phyloP scores from a whole-genome alignment of 2,329 filamentous ascomycete genomes.

The Colletotrichum eremochloae region DNA sequence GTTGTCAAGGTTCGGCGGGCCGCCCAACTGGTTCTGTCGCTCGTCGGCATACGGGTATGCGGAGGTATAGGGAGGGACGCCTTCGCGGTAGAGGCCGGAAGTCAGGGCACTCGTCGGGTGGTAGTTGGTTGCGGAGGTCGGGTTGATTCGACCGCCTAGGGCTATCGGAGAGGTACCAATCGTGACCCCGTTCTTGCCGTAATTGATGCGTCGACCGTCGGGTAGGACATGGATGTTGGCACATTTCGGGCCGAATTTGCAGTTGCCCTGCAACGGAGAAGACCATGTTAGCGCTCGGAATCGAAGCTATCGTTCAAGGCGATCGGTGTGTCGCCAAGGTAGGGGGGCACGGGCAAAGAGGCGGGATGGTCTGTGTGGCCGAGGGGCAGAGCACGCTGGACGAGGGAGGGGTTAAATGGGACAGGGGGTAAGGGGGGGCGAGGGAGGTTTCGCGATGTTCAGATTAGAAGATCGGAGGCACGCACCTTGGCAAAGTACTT shows the following conservation, averaged over 20 bases:
- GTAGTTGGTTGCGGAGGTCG: conserved; percentile 63
- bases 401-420: conserved; percentile 40
- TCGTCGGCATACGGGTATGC: conserved; percentile 58
- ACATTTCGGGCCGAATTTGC: conserved; percentile 98
- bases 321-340: conserved; percentile 20
- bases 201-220: conserved; percentile 92
- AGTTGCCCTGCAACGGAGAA: conserved; percentile 79
- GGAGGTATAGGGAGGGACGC: conserved; percentile 53
- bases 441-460: conserved; percentile 3
- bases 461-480: conserved; percentile 33
- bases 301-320: conserved; percentile 19
- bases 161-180: conserved; percentile 70
- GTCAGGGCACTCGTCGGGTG: conserved; percentile 80
- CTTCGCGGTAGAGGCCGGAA: conserved; percentile 62
- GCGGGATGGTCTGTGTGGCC: conserved; percentile 32
- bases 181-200: conserved; percentile 76
- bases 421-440: not conserved
- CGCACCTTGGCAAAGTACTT: conserved; percentile 98
- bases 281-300: conserved; percentile 24
- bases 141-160: conserved; percentile 77
- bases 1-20: conserved; percentile 67
- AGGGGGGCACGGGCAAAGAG: conserved; percentile 12
- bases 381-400: conserved; percentile 30
- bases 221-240: conserved; percentile 96
- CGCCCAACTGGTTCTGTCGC: conserved; percentile 59